phyloP scores from a whole-genome alignment of 2,329 filamentous ascomycete species.

The Penicillium freii region DNA sequence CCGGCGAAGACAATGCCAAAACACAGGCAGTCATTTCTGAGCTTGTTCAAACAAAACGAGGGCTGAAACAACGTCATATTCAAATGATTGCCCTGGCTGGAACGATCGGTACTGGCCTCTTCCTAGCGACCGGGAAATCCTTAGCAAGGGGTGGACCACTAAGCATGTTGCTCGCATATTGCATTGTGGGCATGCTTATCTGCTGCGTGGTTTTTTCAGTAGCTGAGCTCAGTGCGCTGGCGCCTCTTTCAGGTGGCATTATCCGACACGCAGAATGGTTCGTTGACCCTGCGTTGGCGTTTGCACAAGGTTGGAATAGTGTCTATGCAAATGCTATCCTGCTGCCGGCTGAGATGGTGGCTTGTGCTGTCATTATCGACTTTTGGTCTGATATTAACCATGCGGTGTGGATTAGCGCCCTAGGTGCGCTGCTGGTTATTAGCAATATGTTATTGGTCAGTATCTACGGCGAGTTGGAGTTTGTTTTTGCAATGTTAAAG shows the following conservation, averaged over 20 bases:
- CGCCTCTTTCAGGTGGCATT: conserved; percentile 1
- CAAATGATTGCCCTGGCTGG: conserved; percentile 38
- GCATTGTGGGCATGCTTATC: conserved; percentile 34
- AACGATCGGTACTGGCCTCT: conserved; percentile 36
- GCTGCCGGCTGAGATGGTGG: conserved; percentile 2
- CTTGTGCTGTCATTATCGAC: conserved; percentile 6
- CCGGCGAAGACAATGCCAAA: neutral
- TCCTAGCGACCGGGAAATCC: conserved; percentile 31
- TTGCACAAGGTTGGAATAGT: conserved; percentile 3
- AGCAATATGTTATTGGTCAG: conserved; percentile 19
- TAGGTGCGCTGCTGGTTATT: neutral
- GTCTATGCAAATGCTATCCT: conserved; percentile 3
- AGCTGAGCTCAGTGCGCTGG: conserved; percentile 2
- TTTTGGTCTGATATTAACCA: conserved; percentile 4
- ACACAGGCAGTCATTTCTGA: conserved; percentile 1
- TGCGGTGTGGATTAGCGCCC: neutral
- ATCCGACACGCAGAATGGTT: conserved; percentile 5
- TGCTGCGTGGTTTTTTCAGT: conserved; percentile 30
- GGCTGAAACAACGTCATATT: conserved; percentile 30
- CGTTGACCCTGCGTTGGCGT: conserved; percentile 1
- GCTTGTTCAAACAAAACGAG: conserved; percentile 13
- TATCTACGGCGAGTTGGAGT: conserved; percentile 52
- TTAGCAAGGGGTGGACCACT: conserved; percentile 30
- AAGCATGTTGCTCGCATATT: conserved; percentile 34
- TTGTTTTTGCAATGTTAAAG: conserved; percentile 54